Evolutionary conservation across 352 stramenopile species (phyloP).

Genomic region (Phytopythium vexans): DNA sequence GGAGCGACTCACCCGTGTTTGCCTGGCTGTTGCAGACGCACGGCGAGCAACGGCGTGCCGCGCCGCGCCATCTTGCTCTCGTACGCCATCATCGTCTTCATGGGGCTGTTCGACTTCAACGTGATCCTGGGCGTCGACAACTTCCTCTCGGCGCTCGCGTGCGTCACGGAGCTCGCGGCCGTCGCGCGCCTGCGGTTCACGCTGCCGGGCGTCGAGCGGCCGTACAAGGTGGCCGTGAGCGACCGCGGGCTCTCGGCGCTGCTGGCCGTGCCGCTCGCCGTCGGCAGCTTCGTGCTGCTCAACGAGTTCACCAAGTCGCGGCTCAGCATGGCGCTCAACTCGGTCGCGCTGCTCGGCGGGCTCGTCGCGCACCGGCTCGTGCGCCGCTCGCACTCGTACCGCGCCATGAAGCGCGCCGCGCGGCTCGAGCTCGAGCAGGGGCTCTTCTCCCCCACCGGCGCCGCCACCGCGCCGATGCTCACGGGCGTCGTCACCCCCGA

Average conservation of each 20-base stretch:
- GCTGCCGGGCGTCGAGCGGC: constrained; percentile 66
- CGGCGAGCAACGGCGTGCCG: constrained; percentile 56
- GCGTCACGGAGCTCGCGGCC: constrained; percentile 72
- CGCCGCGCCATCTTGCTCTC: constrained; percentile 66
- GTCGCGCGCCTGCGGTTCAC: constrained; percentile 77
- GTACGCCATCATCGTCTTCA: constrained; percentile 75
- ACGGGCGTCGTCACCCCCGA: constrained; percentile 6
- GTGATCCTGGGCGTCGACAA: constrained; percentile 82
- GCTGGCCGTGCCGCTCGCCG: constrained; percentile 52
- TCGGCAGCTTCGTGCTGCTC: constrained; percentile 73
- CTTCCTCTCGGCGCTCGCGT: constrained; percentile 70
- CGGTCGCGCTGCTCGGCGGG: constrained; percentile 23
- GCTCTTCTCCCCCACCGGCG: constrained; percentile 1
- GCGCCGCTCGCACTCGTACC: constrained; percentile 12
- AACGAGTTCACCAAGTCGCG: constrained; percentile 82
- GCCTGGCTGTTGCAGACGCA: constrained; percentile 24
- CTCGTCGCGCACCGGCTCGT: constrained; percentile 54
- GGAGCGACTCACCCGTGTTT: background rate
- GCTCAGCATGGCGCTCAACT: constrained; percentile 63
- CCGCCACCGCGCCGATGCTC: constrained; percentile 5
- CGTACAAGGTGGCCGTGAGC: constrained; percentile 73
- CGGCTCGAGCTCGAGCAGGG: constrained; percentile 8
- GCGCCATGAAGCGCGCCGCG: constrained; percentile 7
- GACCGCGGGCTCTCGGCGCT: constrained; percentile 42
- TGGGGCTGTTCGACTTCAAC: constrained; percentile 80